These are phyloP conservation scores for Dacryopinax primogenitus DNA, from an alignment of 768 basidiomycete genomes.

Conservation along the genomic window DNA sequence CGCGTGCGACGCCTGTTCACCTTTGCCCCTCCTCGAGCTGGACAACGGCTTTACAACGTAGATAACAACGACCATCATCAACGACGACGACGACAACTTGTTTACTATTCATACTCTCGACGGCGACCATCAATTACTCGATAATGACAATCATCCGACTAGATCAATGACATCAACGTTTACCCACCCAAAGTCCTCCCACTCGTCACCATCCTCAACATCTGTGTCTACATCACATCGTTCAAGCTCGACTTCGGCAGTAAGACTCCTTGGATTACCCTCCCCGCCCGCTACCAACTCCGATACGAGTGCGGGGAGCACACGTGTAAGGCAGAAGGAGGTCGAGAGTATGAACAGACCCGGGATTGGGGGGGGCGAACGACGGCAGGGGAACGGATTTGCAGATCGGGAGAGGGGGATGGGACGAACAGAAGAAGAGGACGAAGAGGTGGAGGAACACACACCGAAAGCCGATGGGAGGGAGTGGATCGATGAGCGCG, in stretches of 20 bases:
- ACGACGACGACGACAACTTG: neutral
- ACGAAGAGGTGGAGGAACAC: conserved; percentile 1
- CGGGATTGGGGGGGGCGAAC: neutral
- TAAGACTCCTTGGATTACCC: neutral
- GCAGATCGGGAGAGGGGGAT: neutral
- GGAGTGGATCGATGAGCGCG: neutral
- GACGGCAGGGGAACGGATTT: too few species aligned
- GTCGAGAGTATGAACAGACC: neutral
- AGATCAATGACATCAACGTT: conserved; percentile 1
- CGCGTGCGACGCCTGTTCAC: neutral
- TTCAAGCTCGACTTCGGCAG: too few species aligned
- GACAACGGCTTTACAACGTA: neutral
- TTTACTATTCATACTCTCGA: too few species aligned
- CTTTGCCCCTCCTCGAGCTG: neutral
- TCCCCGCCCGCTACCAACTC: conserved; percentile 2
- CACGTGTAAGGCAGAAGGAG: neutral
- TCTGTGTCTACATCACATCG: too few species aligned
- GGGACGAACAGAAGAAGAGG: neutral
- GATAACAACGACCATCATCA: neutral
- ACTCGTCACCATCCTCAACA: too few species aligned
- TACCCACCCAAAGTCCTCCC: neutral
- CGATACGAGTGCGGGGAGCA: conserved; percentile 6
- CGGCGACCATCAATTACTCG: neutral
- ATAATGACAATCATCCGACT: neutral
- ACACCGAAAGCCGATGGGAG: neutral